Base-by-base conservation (phyloP, 1,139 yeast genomes). In the Saccharomycopsis hybrid region DNA sequence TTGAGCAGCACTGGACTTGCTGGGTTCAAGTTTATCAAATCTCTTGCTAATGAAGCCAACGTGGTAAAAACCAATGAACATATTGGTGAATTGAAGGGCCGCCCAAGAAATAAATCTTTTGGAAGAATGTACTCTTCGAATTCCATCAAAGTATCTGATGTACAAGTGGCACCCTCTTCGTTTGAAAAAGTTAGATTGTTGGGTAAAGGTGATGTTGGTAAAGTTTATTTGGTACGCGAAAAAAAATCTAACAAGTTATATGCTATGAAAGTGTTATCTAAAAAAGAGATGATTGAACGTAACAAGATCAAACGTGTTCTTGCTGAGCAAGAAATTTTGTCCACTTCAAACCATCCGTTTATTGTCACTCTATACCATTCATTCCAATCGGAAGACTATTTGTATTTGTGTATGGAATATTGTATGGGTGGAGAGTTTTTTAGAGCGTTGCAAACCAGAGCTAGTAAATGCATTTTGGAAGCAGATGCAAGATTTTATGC, bases 381-480 rank as follows among this genome's bases (percentile, higher is more conserved):
- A 0, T 94, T 94, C 70, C 98, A 94, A 66, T 85, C 95, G 9
- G 94, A 87, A 51, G 97, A 90, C 57, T 82, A 85, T 62, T 69
- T 94, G n/a, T 94, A 90, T 62, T 76, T 94, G 48, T 94, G 98
- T 64, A 90, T 94, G 96, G 99, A 94, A 65, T 94, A 92, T 62
- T 94, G 98, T 64, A 89, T 92, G 94, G 99, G 99, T 25, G 98
- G 99, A 45, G 99, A 94, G 67, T 94, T 94, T 63, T 94, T 94
- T 72, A 73, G 98, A 54, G 98, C 98, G 0, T 69, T 94, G 49
- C 98, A 94, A 67, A 89, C 97, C 0, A 75, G 97, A 55, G 85
- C 82, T 55, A 79, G 90, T 48, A 88, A 89, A 63, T 85, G 95
- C 55, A 82, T 94, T 13, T 74, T 80, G 38, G 99, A 94, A 65